phyloP scores from a whole-genome alignment of 306 rosid genomes.

The Cicer chorassanicum region DNA sequence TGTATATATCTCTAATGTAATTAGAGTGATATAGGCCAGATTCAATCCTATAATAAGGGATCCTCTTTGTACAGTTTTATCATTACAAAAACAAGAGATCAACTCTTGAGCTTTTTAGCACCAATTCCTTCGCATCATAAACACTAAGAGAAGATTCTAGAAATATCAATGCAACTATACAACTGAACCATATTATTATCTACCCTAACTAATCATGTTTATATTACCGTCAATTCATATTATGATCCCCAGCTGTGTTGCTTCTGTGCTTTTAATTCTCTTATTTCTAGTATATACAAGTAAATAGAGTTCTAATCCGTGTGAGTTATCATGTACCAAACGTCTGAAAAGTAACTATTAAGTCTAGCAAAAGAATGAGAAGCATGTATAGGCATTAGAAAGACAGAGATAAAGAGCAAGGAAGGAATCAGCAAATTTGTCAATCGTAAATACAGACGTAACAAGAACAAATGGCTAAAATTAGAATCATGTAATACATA shows the following conservation, averaged over 20 bases:
- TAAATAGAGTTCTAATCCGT: not conserved
- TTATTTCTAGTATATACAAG: slow-evolving; percentile 28
- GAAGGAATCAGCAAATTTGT: not conserved
- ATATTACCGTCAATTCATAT: not conserved
- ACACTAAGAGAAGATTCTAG: slow-evolving; percentile 4
- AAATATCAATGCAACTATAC: not conserved
- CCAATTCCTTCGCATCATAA: not conserved
- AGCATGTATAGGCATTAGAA: slow-evolving; percentile 31
- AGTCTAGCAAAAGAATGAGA: slow-evolving; percentile 19
- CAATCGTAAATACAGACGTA: slow-evolving; percentile 4
- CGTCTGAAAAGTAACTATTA: slow-evolving; percentile 4
- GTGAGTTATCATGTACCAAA: slow-evolving; percentile 18
- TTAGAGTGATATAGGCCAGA: not conserved
- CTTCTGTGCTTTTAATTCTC: slow-evolving; percentile 14
- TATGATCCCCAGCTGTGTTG: slow-evolving; percentile 15
- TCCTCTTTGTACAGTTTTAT: not conserved
- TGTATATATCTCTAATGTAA: not conserved
- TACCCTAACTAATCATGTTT: not conserved
- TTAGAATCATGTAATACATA: slow-evolving; percentile 49
- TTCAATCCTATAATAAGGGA: slow-evolving; percentile 6
- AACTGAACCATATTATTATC: not conserved
- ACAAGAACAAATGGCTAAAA: slow-evolving; percentile 20
- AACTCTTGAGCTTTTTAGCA: not conserved
- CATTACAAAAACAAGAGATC: not conserved
- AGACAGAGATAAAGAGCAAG: not conserved